These are phyloP conservation scores for Tetracladium setigerum DNA, from an alignment of 495 filamentous ascomycete genomes.

Conservation along the genomic window DNA sequence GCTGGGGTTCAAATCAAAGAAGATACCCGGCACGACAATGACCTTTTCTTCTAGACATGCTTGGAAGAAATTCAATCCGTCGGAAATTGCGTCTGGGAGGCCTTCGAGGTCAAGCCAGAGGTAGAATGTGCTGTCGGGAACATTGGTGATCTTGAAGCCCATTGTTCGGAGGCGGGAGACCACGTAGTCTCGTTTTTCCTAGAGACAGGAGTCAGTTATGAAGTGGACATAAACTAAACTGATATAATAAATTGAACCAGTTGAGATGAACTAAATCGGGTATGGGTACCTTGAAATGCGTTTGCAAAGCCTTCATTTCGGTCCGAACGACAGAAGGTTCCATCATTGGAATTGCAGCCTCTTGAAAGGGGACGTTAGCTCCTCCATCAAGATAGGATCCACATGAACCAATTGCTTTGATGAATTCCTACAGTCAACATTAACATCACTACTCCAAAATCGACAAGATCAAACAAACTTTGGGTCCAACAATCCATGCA, in stretches of 20 bases:
- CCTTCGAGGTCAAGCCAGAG: slow-evolving; percentile 66
- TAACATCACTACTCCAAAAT: not conserved
- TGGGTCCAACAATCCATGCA: slow-evolving; percentile 91
- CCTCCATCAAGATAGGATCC: slow-evolving; percentile 95
- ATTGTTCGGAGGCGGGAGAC: slow-evolving; percentile 67
- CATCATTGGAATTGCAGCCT: slow-evolving; percentile 87
- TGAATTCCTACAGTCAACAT: slow-evolving; percentile 54
- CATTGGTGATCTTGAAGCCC: slow-evolving; percentile 71
- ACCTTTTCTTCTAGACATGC: slow-evolving; percentile 86
- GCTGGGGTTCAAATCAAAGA: slow-evolving; percentile 87
- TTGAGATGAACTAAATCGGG: not conserved
- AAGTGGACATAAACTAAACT: not conserved
- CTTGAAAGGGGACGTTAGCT: slow-evolving; percentile 91
- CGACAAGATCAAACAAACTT: slow-evolving; percentile 27
- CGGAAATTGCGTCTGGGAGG: slow-evolving; percentile 69
- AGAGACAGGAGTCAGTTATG: slow-evolving; percentile 6
- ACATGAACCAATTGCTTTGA: slow-evolving; percentile 86
- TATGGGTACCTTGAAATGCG: slow-evolving; percentile 56
- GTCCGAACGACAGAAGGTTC: slow-evolving; percentile 67
- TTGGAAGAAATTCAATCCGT: slow-evolving; percentile 95
- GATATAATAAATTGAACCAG: too few relatives aligned
- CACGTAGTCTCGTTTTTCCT: slow-evolving; percentile 83
- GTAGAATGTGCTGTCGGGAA: slow-evolving; percentile 91
- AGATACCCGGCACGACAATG: slow-evolving; percentile 92
- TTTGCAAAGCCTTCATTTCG: slow-evolving; percentile 89